These are phyloP conservation scores for Candida silvicultrix DNA, from an alignment of 805 yeast genomes.

Conservation along the genomic window DNA sequence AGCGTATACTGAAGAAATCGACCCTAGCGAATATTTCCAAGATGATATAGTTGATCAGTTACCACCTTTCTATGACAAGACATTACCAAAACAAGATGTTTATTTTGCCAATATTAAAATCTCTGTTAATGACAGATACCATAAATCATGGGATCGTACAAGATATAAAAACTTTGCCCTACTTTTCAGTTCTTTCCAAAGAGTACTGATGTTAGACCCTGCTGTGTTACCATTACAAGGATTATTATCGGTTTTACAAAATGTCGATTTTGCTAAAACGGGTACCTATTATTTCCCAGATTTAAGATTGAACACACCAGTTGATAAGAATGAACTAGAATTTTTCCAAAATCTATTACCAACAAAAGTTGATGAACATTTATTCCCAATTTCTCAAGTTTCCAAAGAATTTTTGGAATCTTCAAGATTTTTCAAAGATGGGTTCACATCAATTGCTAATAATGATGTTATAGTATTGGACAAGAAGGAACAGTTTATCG, in stretches of 20 bases:
- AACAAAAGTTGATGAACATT: slow-evolving; percentile 7
- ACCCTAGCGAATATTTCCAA: not conserved
- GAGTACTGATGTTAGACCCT: slow-evolving; percentile 47
- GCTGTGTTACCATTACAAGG: slow-evolving; percentile 39
- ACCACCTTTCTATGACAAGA: slow-evolving; percentile 5
- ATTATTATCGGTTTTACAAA: slow-evolving; percentile 28
- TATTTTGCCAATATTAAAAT: slow-evolving; percentile 23
- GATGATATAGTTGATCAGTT: slow-evolving; percentile 2
- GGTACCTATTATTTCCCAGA: slow-evolving; percentile 41
- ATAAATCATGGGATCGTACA: slow-evolving; percentile 23
- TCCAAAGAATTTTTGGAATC: not conserved
- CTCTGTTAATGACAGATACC: slow-evolving; percentile 5
- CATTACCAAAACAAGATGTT: slow-evolving; percentile 21
- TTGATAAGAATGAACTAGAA: slow-evolving; percentile 1
- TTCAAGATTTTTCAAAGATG: slow-evolving; percentile 22
- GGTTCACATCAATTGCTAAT: slow-evolving; percentile 14
- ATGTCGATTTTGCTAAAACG: slow-evolving; percentile 25
- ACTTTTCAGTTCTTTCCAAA: slow-evolving; percentile 47
- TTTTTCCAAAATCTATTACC: slow-evolving; percentile 9
- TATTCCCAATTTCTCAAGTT: slow-evolving; percentile 8
- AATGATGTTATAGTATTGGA: slow-evolving; percentile 8
- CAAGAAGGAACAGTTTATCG: slow-evolving; percentile 16
- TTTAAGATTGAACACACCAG: slow-evolving; percentile 3
- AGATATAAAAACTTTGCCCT: slow-evolving; percentile 44
- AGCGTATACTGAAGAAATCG: slow-evolving; percentile 7